These are phyloP conservation scores for Pleurotus salmoneostramineus DNA, from an alignment of 768 basidiomycete species.

Conservation along the genomic window DNA sequence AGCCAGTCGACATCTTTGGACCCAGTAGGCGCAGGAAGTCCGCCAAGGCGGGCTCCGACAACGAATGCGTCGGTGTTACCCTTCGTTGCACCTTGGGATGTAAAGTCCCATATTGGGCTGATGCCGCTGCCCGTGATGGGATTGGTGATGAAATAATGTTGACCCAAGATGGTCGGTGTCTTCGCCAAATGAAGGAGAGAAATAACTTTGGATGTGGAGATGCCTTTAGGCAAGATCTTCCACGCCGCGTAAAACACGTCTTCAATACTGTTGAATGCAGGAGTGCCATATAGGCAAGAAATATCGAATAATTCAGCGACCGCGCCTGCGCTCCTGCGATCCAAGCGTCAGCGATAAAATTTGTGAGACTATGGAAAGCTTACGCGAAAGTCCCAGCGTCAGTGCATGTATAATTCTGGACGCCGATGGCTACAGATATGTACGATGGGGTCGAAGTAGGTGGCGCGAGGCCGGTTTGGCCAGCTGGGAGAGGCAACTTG, in stretches of 20 bases:
- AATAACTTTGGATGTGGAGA: constrained; percentile 17
- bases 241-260: constrained; percentile 22
- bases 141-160: constrained; percentile 57
- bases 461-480: constrained; percentile 27
- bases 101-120: constrained; percentile 57
- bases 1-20: constrained; percentile 53
- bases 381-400: constrained; percentile 40
- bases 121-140: constrained; percentile 34
- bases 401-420: constrained; percentile 54
- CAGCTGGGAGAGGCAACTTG: constrained; percentile 16
- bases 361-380: constrained; percentile 12
- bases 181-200: constrained; percentile 11
- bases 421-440: constrained; percentile 42
- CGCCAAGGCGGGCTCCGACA: constrained; percentile 37
- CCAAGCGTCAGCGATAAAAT: not conserved
- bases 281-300: constrained; percentile 37
- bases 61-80: constrained; percentile 44
- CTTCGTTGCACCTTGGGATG: constrained; percentile 29
- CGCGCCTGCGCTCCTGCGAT: constrained; percentile 40
- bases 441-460: constrained; percentile 32
- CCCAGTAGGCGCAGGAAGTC: constrained; percentile 37
- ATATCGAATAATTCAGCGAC: constrained; percentile 50
- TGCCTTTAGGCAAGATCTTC: constrained; percentile 13
- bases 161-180: constrained; percentile 28
- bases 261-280: constrained; percentile 24